These are phyloP conservation scores for Hamigera avellanea DNA, from an alignment of 495 filamentous ascomycete species.

Conservation along the genomic window DNA sequence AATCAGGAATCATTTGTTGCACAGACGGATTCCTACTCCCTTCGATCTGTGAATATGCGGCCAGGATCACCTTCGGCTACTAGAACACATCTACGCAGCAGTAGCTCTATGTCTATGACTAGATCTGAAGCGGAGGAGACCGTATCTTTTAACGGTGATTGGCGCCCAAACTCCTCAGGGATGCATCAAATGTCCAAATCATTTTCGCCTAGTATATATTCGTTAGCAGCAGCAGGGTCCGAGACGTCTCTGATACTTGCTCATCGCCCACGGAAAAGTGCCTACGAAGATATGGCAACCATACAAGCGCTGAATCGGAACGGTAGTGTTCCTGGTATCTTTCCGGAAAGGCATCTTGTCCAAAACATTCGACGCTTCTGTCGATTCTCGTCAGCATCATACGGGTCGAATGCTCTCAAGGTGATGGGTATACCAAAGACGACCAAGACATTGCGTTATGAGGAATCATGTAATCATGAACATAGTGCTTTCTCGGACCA, in stretches of 20 bases:
- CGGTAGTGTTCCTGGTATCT: conserved; percentile 50
- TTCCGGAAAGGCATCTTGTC: conserved; percentile 54
- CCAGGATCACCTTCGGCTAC: conserved; percentile 36
- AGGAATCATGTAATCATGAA: conserved; percentile 43
- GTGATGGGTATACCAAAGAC: conserved; percentile 53
- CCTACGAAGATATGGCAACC: conserved; percentile 43
- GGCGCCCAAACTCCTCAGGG: conserved; percentile 19
- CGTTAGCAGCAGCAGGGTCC: conserved; percentile 51
- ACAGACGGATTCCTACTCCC: conserved; percentile 49
- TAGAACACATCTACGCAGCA: conserved; percentile 35
- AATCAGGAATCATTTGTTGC: conserved; percentile 46
- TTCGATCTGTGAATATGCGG: conserved; percentile 32
- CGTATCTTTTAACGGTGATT: conserved; percentile 19
- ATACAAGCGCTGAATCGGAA: conserved; percentile 43
- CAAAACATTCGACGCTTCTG: conserved; percentile 65
- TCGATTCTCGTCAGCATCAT: conserved; percentile 67
- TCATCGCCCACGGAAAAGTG: conserved; percentile 37
- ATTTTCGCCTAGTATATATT: conserved; percentile 55
- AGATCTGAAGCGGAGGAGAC: conserved; percentile 34
- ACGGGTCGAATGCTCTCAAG: conserved; percentile 59
- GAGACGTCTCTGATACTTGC: conserved; percentile 53
- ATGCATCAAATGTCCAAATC: conserved; percentile 22
- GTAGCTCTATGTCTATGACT: conserved; percentile 35
- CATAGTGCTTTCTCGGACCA: conserved; percentile 63
- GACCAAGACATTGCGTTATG: conserved; percentile 24